These are phyloP conservation scores for Aspergillus kassunensis DNA, from an alignment of 495 filamentous ascomycete species.

Conservation along the genomic window DNA sequence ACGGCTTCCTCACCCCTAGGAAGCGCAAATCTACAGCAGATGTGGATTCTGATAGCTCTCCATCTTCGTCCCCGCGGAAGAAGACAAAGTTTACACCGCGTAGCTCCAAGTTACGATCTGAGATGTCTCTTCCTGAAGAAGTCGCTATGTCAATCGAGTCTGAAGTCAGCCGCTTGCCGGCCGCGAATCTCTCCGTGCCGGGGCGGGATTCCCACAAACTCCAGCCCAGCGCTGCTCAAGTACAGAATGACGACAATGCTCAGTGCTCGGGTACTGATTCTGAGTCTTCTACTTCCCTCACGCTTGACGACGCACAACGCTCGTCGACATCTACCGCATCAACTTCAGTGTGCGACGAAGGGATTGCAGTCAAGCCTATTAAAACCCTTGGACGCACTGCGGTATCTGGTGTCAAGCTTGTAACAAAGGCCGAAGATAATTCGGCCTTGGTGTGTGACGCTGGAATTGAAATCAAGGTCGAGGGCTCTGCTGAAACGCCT, in stretches of 20 bases:
- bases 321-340: constrained; percentile 36
- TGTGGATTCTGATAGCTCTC: constrained; percentile 32
- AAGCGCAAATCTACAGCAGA: constrained; percentile 44
- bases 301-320: constrained; percentile 32
- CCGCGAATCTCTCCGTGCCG: constrained; percentile 5
- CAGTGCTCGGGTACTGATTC: constrained; percentile 18
- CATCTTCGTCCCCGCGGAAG: constrained; percentile 34
- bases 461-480: constrained; percentile 25
- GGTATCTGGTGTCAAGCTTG: neutral
- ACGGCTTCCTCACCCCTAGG: constrained; percentile 19
- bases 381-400: neutral
- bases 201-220: neutral
- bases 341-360: constrained; percentile 34
- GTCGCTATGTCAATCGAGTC: constrained; percentile 13
- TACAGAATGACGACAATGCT: neutral
- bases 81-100: constrained; percentile 35
- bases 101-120: constrained; percentile 39
- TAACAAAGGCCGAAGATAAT: neutral
- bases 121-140: constrained; percentile 33
- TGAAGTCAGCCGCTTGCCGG: constrained; percentile 14
- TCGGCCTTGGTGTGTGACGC: neutral
- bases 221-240: neutral
- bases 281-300: constrained; percentile 30
- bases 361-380: constrained; percentile 20
- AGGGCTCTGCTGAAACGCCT: constrained; percentile 17